Evolutionary conservation across 805 yeast genomes (phyloP), one percentile per base, ranked within the genome.

Genomic region (Ogataea henricii): DNA sequence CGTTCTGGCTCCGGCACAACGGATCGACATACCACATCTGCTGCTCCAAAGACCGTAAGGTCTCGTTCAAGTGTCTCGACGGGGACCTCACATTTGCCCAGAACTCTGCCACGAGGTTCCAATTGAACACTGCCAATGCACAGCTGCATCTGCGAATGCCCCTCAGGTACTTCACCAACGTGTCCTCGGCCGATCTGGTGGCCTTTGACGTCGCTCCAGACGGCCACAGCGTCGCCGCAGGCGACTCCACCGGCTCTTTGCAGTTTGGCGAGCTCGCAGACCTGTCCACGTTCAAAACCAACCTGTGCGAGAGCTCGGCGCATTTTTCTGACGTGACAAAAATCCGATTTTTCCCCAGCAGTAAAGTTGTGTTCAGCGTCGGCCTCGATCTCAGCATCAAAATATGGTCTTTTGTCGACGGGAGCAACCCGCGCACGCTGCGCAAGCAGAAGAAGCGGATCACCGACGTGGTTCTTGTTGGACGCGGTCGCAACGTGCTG

Each of bases 401-500:
- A 57, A 59, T 88, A 4, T 87, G 92, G 91, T 75, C 80, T 21
- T 59, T 73, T 2, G 51, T 51, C 0, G 73, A 71, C 46, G 82
- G 82, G 0, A 49, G 72, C 0, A 72, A 73, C 42, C 78, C 81
- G 0, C 66, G 90, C 44, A 68, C 75, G 0, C 73, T 85, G 52
- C 48, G 49, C 9, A 79, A 78, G 4, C 91, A 83, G 51, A 74
- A 59, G 21, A 64, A 64, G 2, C 65, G 73, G 12, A 68, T 84
- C 10, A 76, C 79, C 2, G 84, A 72, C 52, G 50, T 79, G 2
- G 72, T 64, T 2, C 56, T 84, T 51, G 66, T 87, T 16, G 90
- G 82, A 0, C 67, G 78, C 14, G 95, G 96, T 1, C 67, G 92
- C 34, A 86, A 87, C 58, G 69, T 88, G 49, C 52, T 85, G 16